Conservation (phyloP, 2,329 filamentous ascomycete species). For the Monilinia vaccinii-corymbosi region DNA sequence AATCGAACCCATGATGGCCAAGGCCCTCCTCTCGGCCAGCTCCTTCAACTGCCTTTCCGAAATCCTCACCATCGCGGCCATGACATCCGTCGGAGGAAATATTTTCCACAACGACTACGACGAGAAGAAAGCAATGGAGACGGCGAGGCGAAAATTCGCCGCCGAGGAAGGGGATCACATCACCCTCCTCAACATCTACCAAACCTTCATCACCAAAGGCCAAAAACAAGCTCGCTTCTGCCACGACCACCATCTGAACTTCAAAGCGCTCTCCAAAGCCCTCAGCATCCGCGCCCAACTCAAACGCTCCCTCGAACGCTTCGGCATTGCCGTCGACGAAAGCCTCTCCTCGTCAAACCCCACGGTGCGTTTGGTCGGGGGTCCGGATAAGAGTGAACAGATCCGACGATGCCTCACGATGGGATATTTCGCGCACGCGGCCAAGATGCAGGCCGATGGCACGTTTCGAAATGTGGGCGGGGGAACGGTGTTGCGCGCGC, state of each 20-base stretch:
- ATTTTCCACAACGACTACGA: slow-evolving; percentile 77
- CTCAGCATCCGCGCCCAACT: slow-evolving; percentile 82
- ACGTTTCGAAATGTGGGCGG: slow-evolving; percentile 81
- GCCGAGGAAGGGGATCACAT: slow-evolving; percentile 91
- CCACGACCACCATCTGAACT: slow-evolving; percentile 78
- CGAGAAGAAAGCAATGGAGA: slow-evolving; percentile 67
- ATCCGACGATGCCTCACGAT: slow-evolving; percentile 79
- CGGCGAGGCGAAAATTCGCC: slow-evolving; percentile 70
- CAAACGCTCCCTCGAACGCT: slow-evolving; percentile 77
- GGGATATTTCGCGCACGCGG: slow-evolving; percentile 89
- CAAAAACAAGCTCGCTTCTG: slow-evolving; percentile 81
- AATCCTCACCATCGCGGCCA: slow-evolving; percentile 84
- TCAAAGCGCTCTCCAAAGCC: slow-evolving; percentile 71
- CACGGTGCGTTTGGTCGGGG: slow-evolving; percentile 32
- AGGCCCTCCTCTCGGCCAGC: slow-evolving; percentile 67
- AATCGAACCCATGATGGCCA: slow-evolving; percentile 92
- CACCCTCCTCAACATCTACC: slow-evolving; percentile 88
- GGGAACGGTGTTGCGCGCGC: slow-evolving; percentile 68
- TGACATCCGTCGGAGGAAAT: slow-evolving; percentile 77
- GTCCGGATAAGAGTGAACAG: slow-evolving; percentile 52
- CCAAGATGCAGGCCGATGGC: slow-evolving; percentile 88
- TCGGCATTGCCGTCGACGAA: slow-evolving; percentile 64
- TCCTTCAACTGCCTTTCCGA: slow-evolving; percentile 74
- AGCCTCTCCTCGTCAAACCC: slow-evolving; percentile 36
- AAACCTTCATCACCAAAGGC: slow-evolving; percentile 74